Evolutionary conservation across 1,284 basidiomycete genomes (phyloP).

Genomic region (Puccinia hordei): DNA sequence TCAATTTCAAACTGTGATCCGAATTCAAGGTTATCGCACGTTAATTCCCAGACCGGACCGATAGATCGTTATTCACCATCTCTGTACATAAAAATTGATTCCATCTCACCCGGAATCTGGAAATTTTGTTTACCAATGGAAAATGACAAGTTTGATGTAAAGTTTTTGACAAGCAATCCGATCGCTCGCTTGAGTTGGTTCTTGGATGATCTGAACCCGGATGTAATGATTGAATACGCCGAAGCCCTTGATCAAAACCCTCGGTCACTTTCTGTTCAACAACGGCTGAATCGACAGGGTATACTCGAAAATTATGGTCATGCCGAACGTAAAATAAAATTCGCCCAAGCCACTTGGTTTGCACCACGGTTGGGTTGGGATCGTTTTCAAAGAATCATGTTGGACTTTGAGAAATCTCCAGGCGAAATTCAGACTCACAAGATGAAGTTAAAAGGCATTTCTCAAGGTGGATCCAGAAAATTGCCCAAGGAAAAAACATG

Average conservation of each 20-base stretch:
- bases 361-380: slow-evolving; percentile 6
- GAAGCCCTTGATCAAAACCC: neutral
- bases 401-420: slow-evolving; percentile 1
- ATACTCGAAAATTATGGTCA: neutral
- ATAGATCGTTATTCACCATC: neutral
- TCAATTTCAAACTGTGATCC: neutral
- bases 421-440: neutral
- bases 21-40: neutral
- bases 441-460: neutral
- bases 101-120: neutral
- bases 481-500: no score
- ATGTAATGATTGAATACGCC: slow-evolving; percentile 9
- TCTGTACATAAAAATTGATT: neutral
- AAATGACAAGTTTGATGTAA: neutral
- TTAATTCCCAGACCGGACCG: neutral
- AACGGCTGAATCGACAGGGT: neutral
- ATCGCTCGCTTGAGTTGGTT: slow-evolving; percentile 26
- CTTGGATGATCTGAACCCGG: neutral
- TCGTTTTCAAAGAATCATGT: neutral
- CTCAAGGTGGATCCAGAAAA: no score
- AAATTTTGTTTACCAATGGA: slow-evolving; percentile 7
- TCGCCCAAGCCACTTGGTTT: neutral
- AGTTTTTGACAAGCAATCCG: neutral
- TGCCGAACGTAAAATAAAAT: neutral
- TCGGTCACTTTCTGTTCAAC: neutral